Conservation (phyloP, 2,329 filamentous ascomycete genomes). For the Pestalotiopsis sp. region DNA sequence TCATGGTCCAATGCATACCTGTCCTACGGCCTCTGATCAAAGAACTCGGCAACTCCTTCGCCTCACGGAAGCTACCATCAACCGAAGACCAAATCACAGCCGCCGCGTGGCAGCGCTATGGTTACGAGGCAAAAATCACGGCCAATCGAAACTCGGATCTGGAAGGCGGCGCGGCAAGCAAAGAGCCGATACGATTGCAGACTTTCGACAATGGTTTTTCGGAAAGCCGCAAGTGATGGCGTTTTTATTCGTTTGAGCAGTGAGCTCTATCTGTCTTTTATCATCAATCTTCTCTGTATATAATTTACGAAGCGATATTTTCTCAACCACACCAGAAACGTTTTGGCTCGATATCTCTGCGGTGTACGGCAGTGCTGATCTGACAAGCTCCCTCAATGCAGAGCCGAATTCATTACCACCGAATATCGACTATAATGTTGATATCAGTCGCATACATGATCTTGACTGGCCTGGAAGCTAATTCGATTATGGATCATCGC, state of each 20-base stretch:
- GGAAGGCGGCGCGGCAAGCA: not conserved
- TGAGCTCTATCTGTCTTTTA: not conserved
- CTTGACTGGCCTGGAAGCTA: too few species aligned
- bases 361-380: too few species aligned
- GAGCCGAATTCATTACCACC: not conserved
- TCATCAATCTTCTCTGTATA: not conserved
- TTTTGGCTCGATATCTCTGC: not conserved
- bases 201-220: not conserved
- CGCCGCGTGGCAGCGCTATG: not conserved
- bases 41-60: not conserved
- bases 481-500: too few species aligned
- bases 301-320: not conserved
- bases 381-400: not conserved
- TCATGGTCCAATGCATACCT: slow-evolving; percentile 7
- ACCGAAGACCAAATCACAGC: not conserved
- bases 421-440: not conserved
- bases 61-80: slow-evolving; percentile 3
- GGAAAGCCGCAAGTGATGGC: not conserved
- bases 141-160: not conserved
- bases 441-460: not conserved
- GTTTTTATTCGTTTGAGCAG: not conserved
- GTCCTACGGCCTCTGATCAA: not conserved
- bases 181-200: not conserved
- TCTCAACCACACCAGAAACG: not conserved
- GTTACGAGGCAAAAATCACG: not conserved